Evolutionary conservation across 805 yeast species (phyloP), one percentile per base, ranked within the genome.

Genomic region (Ogataea trehaloabstinens): DNA sequence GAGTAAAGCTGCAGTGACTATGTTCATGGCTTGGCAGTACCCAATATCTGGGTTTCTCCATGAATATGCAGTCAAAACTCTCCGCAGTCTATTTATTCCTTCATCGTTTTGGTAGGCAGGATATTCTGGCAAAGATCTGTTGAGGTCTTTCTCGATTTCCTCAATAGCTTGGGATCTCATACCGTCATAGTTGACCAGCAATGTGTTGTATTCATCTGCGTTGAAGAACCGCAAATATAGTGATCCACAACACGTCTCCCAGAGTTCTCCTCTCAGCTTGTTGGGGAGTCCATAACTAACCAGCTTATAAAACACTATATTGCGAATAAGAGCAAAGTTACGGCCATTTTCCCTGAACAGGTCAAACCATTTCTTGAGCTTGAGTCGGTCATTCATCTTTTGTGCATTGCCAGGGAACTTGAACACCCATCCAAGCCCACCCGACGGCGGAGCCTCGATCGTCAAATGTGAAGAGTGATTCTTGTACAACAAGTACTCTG

Each of bases 1-100:
- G 43, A 85, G 64, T 37, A 85, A 60, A 0, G 87, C 90, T 2
- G 95, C 95, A 2, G 78, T 80, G 6, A 85, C 89, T 36, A 93
- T 93, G 58, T 93, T 93, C 99, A 95, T 93, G 1, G 98, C 99
- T 62, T 93, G 99, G 60, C 99, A 93, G 61, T 93, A 93, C 0
- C 99, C 99, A 19, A 93, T 87, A 29, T 91, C 96, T 0, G 96
- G 96, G 58, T 90, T 89, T 48, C 85, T 86, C 97, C 98, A 93
- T 0, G 96, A 86, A 56, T 90, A 93, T 0, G 96, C 96, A 0
- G 95, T 84, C 42, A 93, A 71, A 0, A 93, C 98, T 44, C 95
- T 73, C 45, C 99, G 73, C 34, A 93, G 71, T 38, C 96, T 70
- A 35, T 71, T 76, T 31, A 93, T 90, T 5, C 99, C 99, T 53